Conservation (phyloP, 768 basidiomycete genomes). For the Peribolospora baueri region DNA sequence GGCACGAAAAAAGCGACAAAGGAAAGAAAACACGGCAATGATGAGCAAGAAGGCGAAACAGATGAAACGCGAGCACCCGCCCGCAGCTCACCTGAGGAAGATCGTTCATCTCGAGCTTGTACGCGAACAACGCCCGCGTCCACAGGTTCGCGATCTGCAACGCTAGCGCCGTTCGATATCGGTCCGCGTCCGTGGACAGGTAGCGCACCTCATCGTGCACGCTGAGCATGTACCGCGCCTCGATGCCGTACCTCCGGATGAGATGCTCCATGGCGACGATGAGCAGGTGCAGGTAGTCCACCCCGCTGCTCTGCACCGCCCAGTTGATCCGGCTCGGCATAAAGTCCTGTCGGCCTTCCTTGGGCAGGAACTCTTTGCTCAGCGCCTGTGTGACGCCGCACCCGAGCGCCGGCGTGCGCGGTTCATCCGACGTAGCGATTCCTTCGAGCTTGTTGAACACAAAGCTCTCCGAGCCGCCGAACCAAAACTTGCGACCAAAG, state of each 20-base stretch:
- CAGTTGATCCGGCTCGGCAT: slow-evolving; percentile 95
- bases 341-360: slow-evolving; percentile 41
- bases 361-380: slow-evolving; percentile 65
- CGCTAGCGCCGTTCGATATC: slow-evolving; percentile 71
- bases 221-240: slow-evolving; percentile 80
- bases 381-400: slow-evolving; percentile 84
- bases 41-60: background rate
- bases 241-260: slow-evolving; percentile 43
- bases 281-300: slow-evolving; percentile 89
- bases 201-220: slow-evolving; percentile 95
- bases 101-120: slow-evolving; percentile 82
- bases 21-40: background rate
- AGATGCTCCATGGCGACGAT: slow-evolving; percentile 88
- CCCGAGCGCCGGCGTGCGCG: slow-evolving; percentile 75
- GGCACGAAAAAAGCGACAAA: background rate
- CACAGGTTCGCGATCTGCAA: slow-evolving; percentile 87
- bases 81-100: slow-evolving; percentile 67
- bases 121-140: slow-evolving; percentile 78
- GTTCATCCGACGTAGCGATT: slow-evolving; percentile 64
- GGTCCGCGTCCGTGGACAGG: slow-evolving; percentile 66
- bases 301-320: slow-evolving; percentile 96
- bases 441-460: slow-evolving; percentile 95
- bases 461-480: slow-evolving; percentile 81
- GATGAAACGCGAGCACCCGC: too few relatives aligned
- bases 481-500: slow-evolving; percentile 76